Evolutionary conservation across 345 rosid genomes (phyloP).

Genomic region (Nasturtium officinale): DNA sequence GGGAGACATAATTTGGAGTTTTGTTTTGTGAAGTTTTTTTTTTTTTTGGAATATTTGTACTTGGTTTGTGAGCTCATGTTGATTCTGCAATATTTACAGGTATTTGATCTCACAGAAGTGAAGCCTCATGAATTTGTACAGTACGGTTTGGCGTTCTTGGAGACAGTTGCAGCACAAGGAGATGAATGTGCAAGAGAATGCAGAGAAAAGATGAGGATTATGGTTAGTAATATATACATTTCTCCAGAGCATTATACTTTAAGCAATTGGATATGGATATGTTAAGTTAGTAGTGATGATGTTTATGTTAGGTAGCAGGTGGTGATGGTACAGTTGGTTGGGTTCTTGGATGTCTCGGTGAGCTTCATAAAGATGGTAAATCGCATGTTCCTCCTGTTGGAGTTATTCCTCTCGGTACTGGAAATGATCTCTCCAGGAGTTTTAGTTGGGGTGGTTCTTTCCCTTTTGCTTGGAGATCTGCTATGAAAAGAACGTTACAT

Average conservation of each 20-base stretch:
- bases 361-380: slow-evolving; percentile 57
- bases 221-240: slow-evolving; percentile 58
- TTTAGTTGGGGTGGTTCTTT: slow-evolving; percentile 99
- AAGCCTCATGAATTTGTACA: slow-evolving; percentile 78
- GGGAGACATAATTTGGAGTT: neutral
- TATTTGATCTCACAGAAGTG: slow-evolving; percentile 82
- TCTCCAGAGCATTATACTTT: neutral
- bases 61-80: slow-evolving; percentile 21
- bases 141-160: slow-evolving; percentile 75
- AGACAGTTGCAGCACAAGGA: slow-evolving; percentile 64
- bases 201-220: slow-evolving; percentile 68
- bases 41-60: neutral
- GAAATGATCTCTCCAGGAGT: slow-evolving; percentile 93
- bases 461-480: slow-evolving; percentile 95
- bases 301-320: slow-evolving; percentile 82
- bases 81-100: slow-evolving; percentile 49
- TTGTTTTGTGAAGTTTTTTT: neutral
- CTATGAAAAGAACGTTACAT: slow-evolving; percentile 71
- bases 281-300: neutral
- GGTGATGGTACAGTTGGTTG: slow-evolving; percentile 99
- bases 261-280: neutral
- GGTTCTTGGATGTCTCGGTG: slow-evolving; percentile 87
- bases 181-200: slow-evolving; percentile 80
- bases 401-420: slow-evolving; percentile 92
- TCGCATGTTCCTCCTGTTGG: slow-evolving; percentile 87